phyloP scores from a whole-genome alignment of 441 rosid species.

The Theobroma grandiflorum region DNA sequence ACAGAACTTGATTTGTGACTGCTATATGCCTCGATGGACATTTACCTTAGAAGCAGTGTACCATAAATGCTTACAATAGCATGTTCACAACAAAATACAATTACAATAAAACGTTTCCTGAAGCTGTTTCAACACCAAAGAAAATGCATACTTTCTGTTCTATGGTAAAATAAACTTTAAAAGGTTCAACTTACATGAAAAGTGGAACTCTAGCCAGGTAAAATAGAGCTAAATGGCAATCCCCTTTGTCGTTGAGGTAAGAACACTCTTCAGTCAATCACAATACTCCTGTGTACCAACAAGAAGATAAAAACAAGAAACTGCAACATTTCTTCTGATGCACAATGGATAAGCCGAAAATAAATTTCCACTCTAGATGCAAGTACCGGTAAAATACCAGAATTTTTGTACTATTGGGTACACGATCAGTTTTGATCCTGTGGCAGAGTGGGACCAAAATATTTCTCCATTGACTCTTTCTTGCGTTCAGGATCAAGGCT shows the following conservation, averaged over 20 bases:
- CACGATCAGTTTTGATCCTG: slow-evolving; percentile 38
- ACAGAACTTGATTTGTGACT: background rate
- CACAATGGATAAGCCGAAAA: background rate
- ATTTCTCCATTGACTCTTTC: slow-evolving; percentile 96
- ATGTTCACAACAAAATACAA: background rate
- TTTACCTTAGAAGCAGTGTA: too few species aligned
- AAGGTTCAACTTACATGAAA: slow-evolving; percentile 10
- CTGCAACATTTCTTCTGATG: slow-evolving; percentile 8
- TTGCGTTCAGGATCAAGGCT: slow-evolving; percentile 99
- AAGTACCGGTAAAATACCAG: slow-evolving; percentile 4
- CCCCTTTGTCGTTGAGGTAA: background rate
- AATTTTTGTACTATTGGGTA: slow-evolving; percentile 9
- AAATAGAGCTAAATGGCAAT: slow-evolving; percentile 2
- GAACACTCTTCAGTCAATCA: background rate
- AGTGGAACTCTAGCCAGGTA: background rate
- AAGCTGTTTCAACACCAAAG: background rate
- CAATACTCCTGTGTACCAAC: slow-evolving; percentile 2
- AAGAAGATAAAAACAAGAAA: background rate
- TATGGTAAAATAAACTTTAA: background rate
- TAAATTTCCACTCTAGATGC: slow-evolving; percentile 1
- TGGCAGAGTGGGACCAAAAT: slow-evolving; percentile 72
- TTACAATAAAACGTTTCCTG: background rate
- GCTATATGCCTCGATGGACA: background rate
- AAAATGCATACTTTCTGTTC: background rate
- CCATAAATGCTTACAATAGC: background rate